Percentiles rank a stretch among this genome's conserved stretches.
These are phyloP conservation scores for Macadamia tetraphylla DNA, from an alignment of 164 flowering plant genomes.

Conservation along the genomic window DNA sequence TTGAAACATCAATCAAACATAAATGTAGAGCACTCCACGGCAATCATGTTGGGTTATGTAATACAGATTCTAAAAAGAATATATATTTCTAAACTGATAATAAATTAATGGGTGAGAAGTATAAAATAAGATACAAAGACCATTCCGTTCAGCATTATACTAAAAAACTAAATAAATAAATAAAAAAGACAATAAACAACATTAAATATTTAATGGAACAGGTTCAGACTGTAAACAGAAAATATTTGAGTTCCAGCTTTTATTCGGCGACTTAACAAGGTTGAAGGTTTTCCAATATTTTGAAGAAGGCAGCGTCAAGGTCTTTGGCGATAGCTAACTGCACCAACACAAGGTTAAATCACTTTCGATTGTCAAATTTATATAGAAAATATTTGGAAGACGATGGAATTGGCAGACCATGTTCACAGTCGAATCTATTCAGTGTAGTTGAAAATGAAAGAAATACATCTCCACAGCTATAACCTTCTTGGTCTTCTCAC, in stretches of 20 bases:
- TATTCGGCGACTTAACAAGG: slow-evolving; percentile 92
- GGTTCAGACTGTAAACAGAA: slow-evolving; percentile 83
- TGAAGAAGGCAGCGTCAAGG: slow-evolving; percentile 94
- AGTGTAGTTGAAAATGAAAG: slow-evolving; percentile 97
- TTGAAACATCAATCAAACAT: neutral
- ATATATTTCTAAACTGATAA: neutral
- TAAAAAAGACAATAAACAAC: slow-evolving; percentile 44
- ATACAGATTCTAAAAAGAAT: neutral
- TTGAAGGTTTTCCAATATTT: slow-evolving; percentile 95
- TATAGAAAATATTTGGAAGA: neutral
- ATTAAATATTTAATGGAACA: slow-evolving; percentile 5
- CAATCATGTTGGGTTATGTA: neutral
- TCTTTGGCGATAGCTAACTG: slow-evolving; percentile 97
- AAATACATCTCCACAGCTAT: slow-evolving; percentile 99
- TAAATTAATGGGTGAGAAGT: neutral
- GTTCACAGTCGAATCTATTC: slow-evolving; percentile 87
- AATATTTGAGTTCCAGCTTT: slow-evolving; percentile 98
- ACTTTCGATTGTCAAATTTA: neutral
- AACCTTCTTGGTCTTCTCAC: slow-evolving; percentile 92
- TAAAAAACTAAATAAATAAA: neutral
- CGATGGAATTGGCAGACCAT: slow-evolving; percentile 44
- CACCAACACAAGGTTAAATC: slow-evolving; percentile 15
- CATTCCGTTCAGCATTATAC: neutral
- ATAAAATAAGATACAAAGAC: neutral
- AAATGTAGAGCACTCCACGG: neutral